Conservation (phyloP, 2,329 filamentous ascomycete genomes). For the Fusarium sublunatum region DNA sequence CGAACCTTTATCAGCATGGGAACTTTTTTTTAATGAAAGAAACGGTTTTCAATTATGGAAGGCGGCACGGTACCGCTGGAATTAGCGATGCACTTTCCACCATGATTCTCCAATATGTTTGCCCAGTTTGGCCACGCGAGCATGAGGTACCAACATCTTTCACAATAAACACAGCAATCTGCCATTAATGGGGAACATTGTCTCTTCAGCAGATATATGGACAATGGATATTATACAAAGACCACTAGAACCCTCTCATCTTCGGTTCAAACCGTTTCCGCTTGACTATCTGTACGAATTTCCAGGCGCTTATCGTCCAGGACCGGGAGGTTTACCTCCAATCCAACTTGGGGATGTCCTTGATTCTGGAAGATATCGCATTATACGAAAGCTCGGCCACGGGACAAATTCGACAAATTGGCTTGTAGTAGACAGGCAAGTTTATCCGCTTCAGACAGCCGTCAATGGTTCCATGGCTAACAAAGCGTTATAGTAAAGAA, state of each 20-base stretch:
- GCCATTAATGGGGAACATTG: background rate
- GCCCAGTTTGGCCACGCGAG: background rate
- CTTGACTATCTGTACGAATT: background rate
- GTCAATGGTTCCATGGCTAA: background rate
- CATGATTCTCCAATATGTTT: background rate
- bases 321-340: background rate
- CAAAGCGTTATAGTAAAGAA: background rate
- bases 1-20: too few species aligned
- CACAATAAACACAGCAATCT: background rate
- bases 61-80: background rate
- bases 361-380: background rate
- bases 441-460: background rate
- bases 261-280: background rate
- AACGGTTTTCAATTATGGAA: background rate
- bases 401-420: background rate
- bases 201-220: background rate
- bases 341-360: background rate
- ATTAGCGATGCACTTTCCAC: background rate
- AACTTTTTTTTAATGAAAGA: background rate
- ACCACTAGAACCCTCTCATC: background rate
- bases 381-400: conserved; percentile 5
- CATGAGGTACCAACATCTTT: background rate
- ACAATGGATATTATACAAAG: background rate
- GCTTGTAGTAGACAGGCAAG: conserved; percentile 2
- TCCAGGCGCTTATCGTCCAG: background rate